Conservation (phyloP, 441 rosid species). For the Jatropha podagrica region DNA sequence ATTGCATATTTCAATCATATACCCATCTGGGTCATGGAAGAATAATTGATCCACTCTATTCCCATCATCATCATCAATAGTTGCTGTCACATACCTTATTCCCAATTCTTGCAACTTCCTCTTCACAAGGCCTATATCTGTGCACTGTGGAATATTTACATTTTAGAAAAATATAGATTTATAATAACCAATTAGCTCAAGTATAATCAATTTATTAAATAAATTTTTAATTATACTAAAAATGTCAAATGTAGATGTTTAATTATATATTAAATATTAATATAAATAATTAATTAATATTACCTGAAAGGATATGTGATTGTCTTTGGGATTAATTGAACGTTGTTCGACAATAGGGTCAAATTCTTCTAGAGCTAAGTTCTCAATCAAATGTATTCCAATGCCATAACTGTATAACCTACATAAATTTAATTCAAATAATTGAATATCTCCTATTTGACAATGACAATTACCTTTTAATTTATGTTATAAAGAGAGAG, state of each 20-base stretch:
- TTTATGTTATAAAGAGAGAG: too few relatives aligned
- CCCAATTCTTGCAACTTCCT: slow-evolving; percentile 50
- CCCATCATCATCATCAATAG: slow-evolving; percentile 48
- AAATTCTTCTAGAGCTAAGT: slow-evolving; percentile 44
- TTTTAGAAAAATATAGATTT: not conserved
- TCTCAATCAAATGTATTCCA: slow-evolving; percentile 68
- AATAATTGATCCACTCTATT: slow-evolving; percentile 54
- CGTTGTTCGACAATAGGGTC: slow-evolving; percentile 37
- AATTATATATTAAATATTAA: too few relatives aligned
- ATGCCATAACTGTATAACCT: slow-evolving; percentile 66
- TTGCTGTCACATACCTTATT: slow-evolving; percentile 47
- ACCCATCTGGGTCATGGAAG: slow-evolving; percentile 47
- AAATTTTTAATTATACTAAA: too few relatives aligned
- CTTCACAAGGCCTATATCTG: slow-evolving; percentile 46
- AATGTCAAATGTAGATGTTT: too few relatives aligned
- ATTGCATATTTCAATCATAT: slow-evolving; percentile 45
- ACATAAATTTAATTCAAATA: not conserved
- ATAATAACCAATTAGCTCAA: too few relatives aligned
- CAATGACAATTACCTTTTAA: too few relatives aligned
- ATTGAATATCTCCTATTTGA: not conserved
- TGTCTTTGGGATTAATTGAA: slow-evolving; percentile 65
- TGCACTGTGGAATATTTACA: slow-evolving; percentile 32
- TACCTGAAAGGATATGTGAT: slow-evolving; percentile 72
- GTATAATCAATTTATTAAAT: too few relatives aligned
- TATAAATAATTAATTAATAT: not conserved